These are phyloP conservation scores for Penicillium paradoxum DNA, from an alignment of 495 filamentous ascomycete genomes.

Conservation along the genomic window DNA sequence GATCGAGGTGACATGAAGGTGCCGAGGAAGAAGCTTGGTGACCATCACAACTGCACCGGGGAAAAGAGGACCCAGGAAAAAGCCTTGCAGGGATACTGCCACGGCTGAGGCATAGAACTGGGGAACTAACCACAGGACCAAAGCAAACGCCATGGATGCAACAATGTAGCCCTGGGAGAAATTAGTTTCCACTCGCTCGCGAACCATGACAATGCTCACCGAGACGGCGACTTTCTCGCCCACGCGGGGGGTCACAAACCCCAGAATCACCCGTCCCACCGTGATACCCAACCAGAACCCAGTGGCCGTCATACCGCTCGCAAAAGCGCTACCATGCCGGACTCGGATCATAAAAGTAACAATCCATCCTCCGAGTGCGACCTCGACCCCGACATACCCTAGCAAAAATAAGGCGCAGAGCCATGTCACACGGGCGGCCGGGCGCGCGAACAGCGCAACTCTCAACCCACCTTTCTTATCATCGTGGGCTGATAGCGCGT, in stretches of 20 bases:
- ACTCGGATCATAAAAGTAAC: conserved; percentile 61
- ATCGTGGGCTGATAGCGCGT: conserved; percentile 22
- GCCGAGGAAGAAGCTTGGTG: conserved; percentile 73
- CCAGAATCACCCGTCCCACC: conserved; percentile 53
- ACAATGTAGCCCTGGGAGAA: conserved; percentile 44
- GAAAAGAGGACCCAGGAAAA: conserved; percentile 64
- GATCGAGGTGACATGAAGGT: conserved; percentile 75
- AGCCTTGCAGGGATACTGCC: conserved; percentile 62
- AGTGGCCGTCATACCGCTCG: conserved; percentile 57
- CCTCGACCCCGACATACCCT: conserved; percentile 80
- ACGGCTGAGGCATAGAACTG: conserved; percentile 68
- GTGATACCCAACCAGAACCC: conserved; percentile 67
- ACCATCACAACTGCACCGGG: conserved; percentile 73
- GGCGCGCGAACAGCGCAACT: conserved; percentile 49
- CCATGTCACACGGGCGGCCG: conserved; percentile 60
- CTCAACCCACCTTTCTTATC: conserved; percentile 46
- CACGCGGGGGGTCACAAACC: conserved; percentile 57
- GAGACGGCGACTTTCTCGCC: conserved; percentile 56
- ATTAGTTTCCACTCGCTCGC: neutral
- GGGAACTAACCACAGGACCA: conserved; percentile 66
- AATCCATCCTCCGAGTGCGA: conserved; percentile 72
- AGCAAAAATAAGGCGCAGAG: conserved; percentile 71
- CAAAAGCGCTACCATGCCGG: conserved; percentile 49
- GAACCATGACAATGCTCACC: conserved; percentile 24
- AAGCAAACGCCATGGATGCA: conserved; percentile 48